These are phyloP conservation scores for Pleurozium schreberi DNA, from an alignment of 225 moss, liverwort and hornwort species.

Conservation along the genomic window DNA sequence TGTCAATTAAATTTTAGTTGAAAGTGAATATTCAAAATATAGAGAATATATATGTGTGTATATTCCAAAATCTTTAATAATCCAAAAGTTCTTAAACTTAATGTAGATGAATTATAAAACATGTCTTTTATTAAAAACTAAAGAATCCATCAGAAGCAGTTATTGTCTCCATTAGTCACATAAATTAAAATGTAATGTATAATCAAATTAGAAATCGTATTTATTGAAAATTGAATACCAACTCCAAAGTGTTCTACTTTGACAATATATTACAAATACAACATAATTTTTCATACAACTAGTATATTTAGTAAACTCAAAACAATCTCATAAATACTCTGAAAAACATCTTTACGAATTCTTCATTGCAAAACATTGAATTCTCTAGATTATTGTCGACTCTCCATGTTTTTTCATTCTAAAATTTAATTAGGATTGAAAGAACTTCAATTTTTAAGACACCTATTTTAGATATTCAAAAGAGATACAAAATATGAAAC, in stretches of 20 bases:
- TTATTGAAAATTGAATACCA: neutral
- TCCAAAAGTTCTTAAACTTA: no score
- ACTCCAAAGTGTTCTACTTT: neutral
- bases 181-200: neutral
- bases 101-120: neutral
- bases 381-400: no score
- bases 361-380: neutral
- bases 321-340: neutral
- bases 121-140: no score
- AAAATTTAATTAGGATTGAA: no score
- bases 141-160: neutral
- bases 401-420: no score
- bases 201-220: neutral
- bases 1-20: no score
- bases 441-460: no score
- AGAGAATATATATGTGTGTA: no score
- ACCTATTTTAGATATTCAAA: neutral
- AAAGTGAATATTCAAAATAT: no score
- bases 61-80: no score
- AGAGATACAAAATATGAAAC: neutral
- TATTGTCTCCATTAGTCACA: neutral
- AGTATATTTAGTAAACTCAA: accelerated
- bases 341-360: neutral
- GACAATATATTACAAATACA: neutral
- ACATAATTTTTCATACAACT: neutral